Conservation (phyloP, 441 rosid species). For the Biscutella auriculata region DNA sequence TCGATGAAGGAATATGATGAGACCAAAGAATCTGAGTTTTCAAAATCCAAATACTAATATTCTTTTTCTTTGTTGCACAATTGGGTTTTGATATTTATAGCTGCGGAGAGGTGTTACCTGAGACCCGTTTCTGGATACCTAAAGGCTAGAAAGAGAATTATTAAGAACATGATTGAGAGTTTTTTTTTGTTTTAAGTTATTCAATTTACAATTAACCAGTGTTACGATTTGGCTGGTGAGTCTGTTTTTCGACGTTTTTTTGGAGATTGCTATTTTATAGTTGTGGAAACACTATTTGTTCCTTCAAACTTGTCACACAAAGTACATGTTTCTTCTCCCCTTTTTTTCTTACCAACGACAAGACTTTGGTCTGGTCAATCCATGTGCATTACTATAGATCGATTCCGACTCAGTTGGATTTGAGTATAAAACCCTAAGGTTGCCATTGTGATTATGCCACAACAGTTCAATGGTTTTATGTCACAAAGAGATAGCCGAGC, state of each 20-base stretch:
- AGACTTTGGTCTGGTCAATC: neutral
- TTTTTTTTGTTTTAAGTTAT: neutral
- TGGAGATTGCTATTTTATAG: constrained; percentile 12
- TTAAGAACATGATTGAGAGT: constrained; percentile 5
- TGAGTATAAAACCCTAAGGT: neutral
- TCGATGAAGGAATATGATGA: neutral
- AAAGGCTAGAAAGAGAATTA: constrained; percentile 7
- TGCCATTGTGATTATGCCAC: neutral
- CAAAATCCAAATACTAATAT: neutral
- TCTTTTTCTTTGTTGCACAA: neutral
- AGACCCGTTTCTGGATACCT: constrained; percentile 2
- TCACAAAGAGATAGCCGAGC: no score
- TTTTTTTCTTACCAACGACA: neutral
- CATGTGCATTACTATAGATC: neutral
- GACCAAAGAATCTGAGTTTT: neutral
- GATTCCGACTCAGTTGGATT: neutral
- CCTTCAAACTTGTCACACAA: neutral
- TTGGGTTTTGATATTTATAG: constrained; percentile 9
- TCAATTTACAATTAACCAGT: neutral
- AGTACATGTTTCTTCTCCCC: neutral
- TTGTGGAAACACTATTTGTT: constrained; percentile 9
- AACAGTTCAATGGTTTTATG: no score
- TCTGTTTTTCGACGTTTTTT: neutral
- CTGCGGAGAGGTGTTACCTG: constrained; percentile 10
- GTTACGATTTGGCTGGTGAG: neutral